Evolutionary conservation across 352 stramenopile genomes (phyloP), one percentile per base, ranked within the genome.

Genomic region (Phytophthora pluvialis): DNA sequence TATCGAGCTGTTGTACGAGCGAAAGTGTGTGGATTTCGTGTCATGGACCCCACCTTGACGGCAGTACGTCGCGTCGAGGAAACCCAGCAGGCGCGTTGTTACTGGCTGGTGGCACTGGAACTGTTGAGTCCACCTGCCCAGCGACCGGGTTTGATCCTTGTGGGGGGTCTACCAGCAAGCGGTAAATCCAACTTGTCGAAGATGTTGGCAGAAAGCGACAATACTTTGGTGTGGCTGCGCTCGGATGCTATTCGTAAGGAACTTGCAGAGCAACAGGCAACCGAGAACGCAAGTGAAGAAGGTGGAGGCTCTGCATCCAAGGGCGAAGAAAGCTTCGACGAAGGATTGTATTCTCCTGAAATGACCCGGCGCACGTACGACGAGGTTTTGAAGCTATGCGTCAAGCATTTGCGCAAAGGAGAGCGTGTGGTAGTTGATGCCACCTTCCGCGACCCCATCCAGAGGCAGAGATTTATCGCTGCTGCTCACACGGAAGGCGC

Each of bases 1-100:
- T 92, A 90, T 52, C 83, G 81, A 12, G 78, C 81, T 0, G 81
- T 92, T 25, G 83, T 92, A 26, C 81, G 83, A 0, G 83, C 83
- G 31, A 92, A 92, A 62, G 75, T 92, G 32, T 77, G 67, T 26
- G 83, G 83, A 8, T 90, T 92, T 53, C 76, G 82, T 38, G 83
- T 86, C 9, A 56, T 86, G 38, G 81, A 90, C 47, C 47, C 77
- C n/a, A 81, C 54, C 1, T 54, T 92, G 5, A 66, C 75, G 8
- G 66, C 64, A n/a, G 60, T 28, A 1, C 63, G 81, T 5, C 75
- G 81, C 13, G 70, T 64, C 7, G 31, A 55, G 25, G 73, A 86
- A 50, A 71, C 58, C 29, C 75, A 88, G 28, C 78, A 66, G 9
- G 69, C 83, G 3, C 72, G 69, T 40, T 87, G 79, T 54, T 88